These are phyloP conservation scores for Rhodocollybia butyracea DNA, from an alignment of 768 basidiomycete species.

Conservation along the genomic window DNA sequence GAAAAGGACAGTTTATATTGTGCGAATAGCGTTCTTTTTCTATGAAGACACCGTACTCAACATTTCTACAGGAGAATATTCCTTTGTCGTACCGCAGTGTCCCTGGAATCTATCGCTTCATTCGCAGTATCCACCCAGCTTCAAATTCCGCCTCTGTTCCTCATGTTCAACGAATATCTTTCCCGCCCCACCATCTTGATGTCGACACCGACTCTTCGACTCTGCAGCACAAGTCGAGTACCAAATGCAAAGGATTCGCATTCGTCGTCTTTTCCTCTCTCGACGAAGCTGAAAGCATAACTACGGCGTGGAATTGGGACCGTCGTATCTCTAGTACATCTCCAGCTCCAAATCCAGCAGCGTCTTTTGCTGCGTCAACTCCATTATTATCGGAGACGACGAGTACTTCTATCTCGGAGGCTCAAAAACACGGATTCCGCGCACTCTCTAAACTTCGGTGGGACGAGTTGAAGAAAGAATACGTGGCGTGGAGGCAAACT, in stretches of 20 bases:
- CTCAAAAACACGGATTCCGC: constrained; percentile 58
- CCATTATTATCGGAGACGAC: no score
- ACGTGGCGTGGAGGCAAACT: constrained; percentile 55
- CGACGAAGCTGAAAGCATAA: constrained; percentile 38
- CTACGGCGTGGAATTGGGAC: constrained; percentile 63
- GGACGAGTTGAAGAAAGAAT: constrained; percentile 66
- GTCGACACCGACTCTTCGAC: constrained; percentile 6
- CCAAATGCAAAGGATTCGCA: constrained; percentile 74
- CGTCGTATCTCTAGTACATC: constrained; percentile 9
- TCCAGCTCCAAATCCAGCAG: background rate
- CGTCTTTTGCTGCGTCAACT: background rate
- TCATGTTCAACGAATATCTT: constrained; percentile 48
- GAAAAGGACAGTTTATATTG: constrained; percentile 61
- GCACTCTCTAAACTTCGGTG: constrained; percentile 54
- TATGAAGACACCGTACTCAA: background rate
- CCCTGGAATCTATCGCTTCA: constrained; percentile 46
- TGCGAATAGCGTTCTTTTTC: constrained; percentile 28
- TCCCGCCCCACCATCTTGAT: constrained; percentile 67
- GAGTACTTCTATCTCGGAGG: no score
- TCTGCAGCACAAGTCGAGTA: constrained; percentile 31
- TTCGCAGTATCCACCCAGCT: constrained; percentile 16
- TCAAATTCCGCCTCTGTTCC: constrained; percentile 1
- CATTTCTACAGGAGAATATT: constrained; percentile 59
- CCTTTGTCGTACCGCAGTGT: constrained; percentile 52
- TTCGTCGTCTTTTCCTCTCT: constrained; percentile 52